Conservation (phyloP, 2,329 filamentous ascomycete genomes). For the Eutypa lata region DNA sequence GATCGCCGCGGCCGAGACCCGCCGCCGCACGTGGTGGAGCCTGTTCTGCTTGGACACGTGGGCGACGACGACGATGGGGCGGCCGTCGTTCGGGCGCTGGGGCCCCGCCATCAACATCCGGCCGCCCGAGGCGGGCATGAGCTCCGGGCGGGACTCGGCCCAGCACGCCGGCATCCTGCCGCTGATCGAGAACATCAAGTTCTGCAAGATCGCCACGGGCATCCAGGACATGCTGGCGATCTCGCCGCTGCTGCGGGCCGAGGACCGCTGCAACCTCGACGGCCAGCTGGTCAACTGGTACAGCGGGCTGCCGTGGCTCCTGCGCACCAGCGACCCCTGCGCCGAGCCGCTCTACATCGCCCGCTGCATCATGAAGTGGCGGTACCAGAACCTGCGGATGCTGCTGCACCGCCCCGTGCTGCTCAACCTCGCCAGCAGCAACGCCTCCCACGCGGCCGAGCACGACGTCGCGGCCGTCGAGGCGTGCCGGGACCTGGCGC, state of each 20-base stretch:
- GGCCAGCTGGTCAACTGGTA: conserved; percentile 70
- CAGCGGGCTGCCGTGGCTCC: conserved; percentile 63
- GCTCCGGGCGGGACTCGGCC: conserved; percentile 45
- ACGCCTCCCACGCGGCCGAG: conserved; percentile 46
- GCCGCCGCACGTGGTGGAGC: conserved; percentile 71
- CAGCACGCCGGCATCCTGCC: conserved; percentile 66
- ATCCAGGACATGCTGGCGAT: conserved; percentile 75
- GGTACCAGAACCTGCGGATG: conserved; percentile 75
- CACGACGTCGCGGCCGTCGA: conserved; percentile 67
- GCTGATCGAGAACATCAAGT: conserved; percentile 72
- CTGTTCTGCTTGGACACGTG: conserved; percentile 72
- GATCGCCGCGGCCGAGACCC: conserved; percentile 55
- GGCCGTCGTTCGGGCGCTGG: conserved; percentile 66
- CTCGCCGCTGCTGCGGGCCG: conserved; percentile 61
- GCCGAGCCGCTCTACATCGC: conserved; percentile 68
- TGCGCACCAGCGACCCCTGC: conserved; percentile 63
- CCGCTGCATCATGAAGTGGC: conserved; percentile 76
- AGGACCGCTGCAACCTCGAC: conserved; percentile 66
- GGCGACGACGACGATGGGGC: conserved; percentile 67
- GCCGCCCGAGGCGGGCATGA: conserved; percentile 53
- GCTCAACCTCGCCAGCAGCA: conserved; percentile 60
- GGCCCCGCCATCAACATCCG: conserved; percentile 66
- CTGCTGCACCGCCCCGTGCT: conserved; percentile 72
- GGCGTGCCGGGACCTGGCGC: conserved; percentile 66
- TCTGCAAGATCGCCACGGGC: conserved; percentile 74